phyloP scores from a whole-genome alignment of 2,329 filamentous ascomycete genomes.

The Epichloe sibirici region DNA sequence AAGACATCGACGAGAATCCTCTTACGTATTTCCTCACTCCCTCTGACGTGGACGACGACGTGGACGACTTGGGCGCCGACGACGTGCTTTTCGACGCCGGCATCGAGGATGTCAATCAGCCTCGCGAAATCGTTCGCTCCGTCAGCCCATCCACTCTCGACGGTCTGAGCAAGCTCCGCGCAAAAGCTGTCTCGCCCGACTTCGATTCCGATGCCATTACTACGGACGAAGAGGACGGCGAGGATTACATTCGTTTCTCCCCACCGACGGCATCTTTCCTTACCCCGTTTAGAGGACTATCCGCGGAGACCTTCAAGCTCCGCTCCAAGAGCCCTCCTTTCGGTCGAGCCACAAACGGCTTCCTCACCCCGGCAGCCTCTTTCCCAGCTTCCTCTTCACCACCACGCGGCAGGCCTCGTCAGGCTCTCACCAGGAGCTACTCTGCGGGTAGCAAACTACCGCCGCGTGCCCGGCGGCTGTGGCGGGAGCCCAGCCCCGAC shows the following conservation, averaged over 20 bases:
- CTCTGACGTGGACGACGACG: constrained; percentile 27
- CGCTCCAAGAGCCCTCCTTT: constrained; percentile 21
- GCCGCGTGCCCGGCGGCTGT: constrained; percentile 30
- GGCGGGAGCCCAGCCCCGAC: constrained; percentile 46
- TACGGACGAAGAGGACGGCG: constrained; percentile 33
- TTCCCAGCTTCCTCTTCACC: constrained; percentile 6
- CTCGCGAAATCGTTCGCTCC: constrained; percentile 36
- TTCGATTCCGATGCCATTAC: constrained; percentile 30
- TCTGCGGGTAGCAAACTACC: constrained; percentile 12
- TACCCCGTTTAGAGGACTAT: constrained; percentile 31
- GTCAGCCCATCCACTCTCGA: constrained; percentile 45
- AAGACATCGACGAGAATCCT: constrained; percentile 40
- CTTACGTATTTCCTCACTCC: constrained; percentile 45
- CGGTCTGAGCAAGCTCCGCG: constrained; percentile 32
- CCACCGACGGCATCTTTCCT: constrained; percentile 24
- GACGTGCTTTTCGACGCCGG: constrained; percentile 45
- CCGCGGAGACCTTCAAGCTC: constrained; percentile 22
- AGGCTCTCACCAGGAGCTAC: constrained; percentile 1
- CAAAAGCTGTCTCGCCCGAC: constrained; percentile 24
- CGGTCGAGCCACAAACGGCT: constrained; percentile 17
- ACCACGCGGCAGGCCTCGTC: constrained; percentile 3
- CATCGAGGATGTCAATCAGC: constrained; percentile 38
- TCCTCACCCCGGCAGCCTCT: constrained; percentile 13
- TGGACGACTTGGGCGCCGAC: constrained; percentile 26
- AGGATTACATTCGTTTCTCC: constrained; percentile 38